These are phyloP conservation scores for Kokia cookei DNA, from an alignment of 441 rosid species.

Conservation along the genomic window DNA sequence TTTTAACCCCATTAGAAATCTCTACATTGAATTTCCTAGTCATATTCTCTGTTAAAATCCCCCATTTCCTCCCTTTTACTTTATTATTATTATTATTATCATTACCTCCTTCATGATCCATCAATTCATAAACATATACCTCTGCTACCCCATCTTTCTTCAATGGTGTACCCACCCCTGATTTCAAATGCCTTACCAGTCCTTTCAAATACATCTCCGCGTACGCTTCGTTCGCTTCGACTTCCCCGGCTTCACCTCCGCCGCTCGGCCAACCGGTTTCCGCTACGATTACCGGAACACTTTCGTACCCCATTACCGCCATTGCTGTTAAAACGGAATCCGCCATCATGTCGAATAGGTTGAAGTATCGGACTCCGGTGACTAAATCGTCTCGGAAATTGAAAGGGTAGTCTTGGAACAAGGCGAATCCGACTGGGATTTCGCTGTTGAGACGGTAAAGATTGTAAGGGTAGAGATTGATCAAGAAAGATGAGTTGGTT, in stretches of 20 bases:
- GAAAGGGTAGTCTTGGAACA: conserved; percentile 68
- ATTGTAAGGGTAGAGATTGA: conserved; percentile 76
- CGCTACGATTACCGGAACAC: conserved; percentile 60
- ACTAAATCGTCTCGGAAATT: conserved; percentile 69
- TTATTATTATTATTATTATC: conserved; percentile 42
- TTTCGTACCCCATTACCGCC: conserved; percentile 74
- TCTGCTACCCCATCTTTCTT: conserved; percentile 68
- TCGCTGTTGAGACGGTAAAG: conserved; percentile 53
- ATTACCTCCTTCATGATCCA: conserved; percentile 45
- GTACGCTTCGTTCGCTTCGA: conserved; percentile 52
- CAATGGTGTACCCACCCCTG: conserved; percentile 70
- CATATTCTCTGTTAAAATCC: conserved; percentile 59
- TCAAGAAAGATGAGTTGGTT: conserved; percentile 68
- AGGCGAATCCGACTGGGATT: conserved; percentile 73
- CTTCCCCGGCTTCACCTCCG: conserved; percentile 41
- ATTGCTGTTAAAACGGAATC: conserved; percentile 62
- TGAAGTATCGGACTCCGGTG: conserved; percentile 73
- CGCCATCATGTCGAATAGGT: conserved; percentile 83
- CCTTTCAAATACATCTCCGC: conserved; percentile 70
- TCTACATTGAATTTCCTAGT: conserved; percentile 55
- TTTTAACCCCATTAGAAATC: conserved; percentile 30
- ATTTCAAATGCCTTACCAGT: conserved; percentile 43
- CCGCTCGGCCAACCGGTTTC: conserved; percentile 92
- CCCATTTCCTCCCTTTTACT: conserved; percentile 52
- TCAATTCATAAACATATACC: conserved; percentile 63